Evolutionary conservation across 148 eudicot genomes (phyloP), one percentile per base, ranked within the genome.

Genomic region (Talinum fruticosum): DNA sequence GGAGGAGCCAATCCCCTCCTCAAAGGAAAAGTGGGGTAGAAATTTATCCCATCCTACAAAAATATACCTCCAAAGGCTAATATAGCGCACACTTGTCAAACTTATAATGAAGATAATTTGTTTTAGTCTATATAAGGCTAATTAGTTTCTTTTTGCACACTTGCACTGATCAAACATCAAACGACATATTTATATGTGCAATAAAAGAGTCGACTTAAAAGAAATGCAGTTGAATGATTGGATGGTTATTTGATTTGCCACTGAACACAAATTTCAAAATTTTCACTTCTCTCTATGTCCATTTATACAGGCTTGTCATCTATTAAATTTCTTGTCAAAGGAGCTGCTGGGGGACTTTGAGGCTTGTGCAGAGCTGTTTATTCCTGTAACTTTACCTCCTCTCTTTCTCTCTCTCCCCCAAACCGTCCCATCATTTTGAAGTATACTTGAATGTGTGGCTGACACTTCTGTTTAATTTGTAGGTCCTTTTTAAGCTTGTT

Each of bases 331-430:
- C 75, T 81, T 96, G 80, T 96, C 99, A n/a, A 96, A 96, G 89
- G 99, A 96, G 86, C 91, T 96, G 36, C 67, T 96, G 91, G 97
- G 98, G 54, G 99, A 96, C 86, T 96, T 96, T 82, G 99, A 96
- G 85, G 89, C 93, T 37, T 93, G 91, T 83, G 99, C 99, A 6
- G 98, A 93, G 90, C 85, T 85, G 73, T 91, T 96, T 77, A 93
- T 96, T 82, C 99, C 98, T 57, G 99, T 96, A 84, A 90, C 79
- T 79, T 71, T 44, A 24, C 59, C 32, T 23, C 30, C 44, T 78
- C 19, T 68, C 2, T 38, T 47, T 44, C 35, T 79, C 26, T 69
- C 6, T 35, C 64, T 44, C 37, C 79, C 26, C 69, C 6, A 30
- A 54, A 33, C 37, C 44, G 8, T 10, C 44, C 1, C 5, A n/a